Evolutionary conservation across 257 asterid genomes (phyloP), one percentile per base, ranked within the genome.

Genomic region (Echium plantagineum): DNA sequence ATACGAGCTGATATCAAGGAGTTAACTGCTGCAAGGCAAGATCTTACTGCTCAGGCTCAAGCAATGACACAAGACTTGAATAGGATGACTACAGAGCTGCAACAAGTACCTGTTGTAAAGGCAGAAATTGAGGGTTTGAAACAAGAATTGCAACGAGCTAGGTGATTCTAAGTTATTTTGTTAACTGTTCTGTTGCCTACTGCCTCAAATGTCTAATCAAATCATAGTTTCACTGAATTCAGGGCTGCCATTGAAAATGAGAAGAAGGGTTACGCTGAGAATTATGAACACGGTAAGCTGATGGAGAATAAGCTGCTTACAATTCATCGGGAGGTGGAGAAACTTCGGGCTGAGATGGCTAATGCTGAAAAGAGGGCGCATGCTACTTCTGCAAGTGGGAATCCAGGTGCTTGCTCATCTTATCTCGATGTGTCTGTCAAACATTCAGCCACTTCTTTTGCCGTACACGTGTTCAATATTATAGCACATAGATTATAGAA

Each of bases 231-330:
- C 1, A 38, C 72, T 65, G 62, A 52, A 58, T 55, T 17, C 66
- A 90, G 98, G 85, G 81, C 96, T 75, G 95, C 96, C 58, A 82
- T 84, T 69, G 96, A 88, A 71, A 79, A 84, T 68, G 94, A 90
- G 85, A 91, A 91, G 79, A 91, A 85, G 74, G 87, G 90, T 28
- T 85, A 85, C 72, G 83, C 93, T 6, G 96, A 88, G 63, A 91
- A 93, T 82, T 85, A 80, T 72, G 98, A 91, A 48, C 94, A 88
- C 67, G 96, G 98, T 54, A 85, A 83, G 77, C 72, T 69, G 54
- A 91, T 91, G 98, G 93, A 91, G 85, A 80, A 73, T 72, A 91
- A 91, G 63, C 78, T 91, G 57, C 66, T 85, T 48, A 49, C 95
- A 42, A 85, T 91, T 95, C 86, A 89, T 12, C 72, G 95, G 57